Conservation (phyloP, 75 land plant species). For the Gnetum montanum region DNA sequence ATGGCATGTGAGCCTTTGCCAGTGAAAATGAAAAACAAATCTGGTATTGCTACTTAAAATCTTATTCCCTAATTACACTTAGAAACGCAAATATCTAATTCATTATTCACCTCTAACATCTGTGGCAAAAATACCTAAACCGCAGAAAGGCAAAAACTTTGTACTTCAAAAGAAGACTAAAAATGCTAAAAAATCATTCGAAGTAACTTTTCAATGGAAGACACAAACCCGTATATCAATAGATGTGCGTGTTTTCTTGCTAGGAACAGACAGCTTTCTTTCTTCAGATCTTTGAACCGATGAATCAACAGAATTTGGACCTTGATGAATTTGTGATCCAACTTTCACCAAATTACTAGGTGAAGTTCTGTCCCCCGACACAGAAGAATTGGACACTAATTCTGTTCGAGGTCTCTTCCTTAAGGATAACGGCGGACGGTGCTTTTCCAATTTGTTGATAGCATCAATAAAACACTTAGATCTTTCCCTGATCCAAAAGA, state of each 20-base stretch:
- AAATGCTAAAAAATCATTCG: background rate
- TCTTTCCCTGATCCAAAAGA: constrained; percentile 43
- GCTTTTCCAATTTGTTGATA: constrained; percentile 33
- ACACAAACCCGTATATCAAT: constrained; percentile 58
- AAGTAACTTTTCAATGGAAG: background rate
- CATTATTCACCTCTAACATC: no score
- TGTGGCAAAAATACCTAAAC: no score
- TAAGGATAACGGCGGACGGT: constrained; percentile 23
- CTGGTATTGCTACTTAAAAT: no score
- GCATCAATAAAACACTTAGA: constrained; percentile 39
- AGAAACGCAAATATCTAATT: no score
- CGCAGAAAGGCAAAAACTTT: no score
- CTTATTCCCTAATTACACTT: no score
- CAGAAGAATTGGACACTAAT: constrained; percentile 4
- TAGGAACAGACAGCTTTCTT: constrained; percentile 43
- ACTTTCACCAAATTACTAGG: constrained; percentile 15
- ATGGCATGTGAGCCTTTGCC: no score
- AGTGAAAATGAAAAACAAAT: no score
- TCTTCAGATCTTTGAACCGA: constrained; percentile 53
- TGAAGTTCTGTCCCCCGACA: constrained; percentile 12
- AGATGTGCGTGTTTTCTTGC: constrained; percentile 74
- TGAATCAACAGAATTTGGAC: constrained; percentile 16
- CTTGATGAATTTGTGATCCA: constrained; percentile 22
- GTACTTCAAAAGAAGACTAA: no score
- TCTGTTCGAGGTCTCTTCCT: constrained; percentile 63